phyloP scores from a whole-genome alignment of 306 rosid genomes.

The Hippophae gyantsensis region DNA sequence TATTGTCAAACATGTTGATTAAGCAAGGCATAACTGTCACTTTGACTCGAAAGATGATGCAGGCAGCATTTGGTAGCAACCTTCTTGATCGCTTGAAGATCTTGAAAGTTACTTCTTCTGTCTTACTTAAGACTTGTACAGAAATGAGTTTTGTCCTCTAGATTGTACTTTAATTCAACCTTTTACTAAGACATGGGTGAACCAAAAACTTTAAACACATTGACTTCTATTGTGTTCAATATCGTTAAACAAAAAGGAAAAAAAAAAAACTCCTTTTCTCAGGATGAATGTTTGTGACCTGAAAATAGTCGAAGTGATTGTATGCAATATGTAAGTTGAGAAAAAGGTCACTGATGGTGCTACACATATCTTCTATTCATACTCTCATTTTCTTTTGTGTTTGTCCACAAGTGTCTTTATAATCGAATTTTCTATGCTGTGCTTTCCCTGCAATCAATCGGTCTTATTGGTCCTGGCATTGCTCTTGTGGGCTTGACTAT shows the following conservation, averaged over 20 bases:
- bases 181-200: too few relatives aligned
- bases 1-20: conserved; percentile 81
- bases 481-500: conserved; percentile 60
- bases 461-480: conserved; percentile 84
- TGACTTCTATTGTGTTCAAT: background rate
- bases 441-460: conserved; percentile 57
- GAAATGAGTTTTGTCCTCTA: too few relatives aligned
- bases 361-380: background rate
- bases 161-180: too few relatives aligned
- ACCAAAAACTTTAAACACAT: too few relatives aligned
- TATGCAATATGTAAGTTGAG: background rate
- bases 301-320: too few relatives aligned
- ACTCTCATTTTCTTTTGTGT: too few relatives aligned
- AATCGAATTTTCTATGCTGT: background rate
- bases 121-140: too few relatives aligned
- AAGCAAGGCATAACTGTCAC: conserved; percentile 66
- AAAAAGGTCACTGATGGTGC: background rate
- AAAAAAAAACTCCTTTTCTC: too few relatives aligned
- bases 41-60: conserved; percentile 83
- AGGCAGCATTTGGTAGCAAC: conserved; percentile 30
- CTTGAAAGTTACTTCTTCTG: too few relatives aligned
- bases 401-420: background rate
- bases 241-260: too few relatives aligned
- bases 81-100: background rate
- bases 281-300: too few relatives aligned